A percentile compares a stretch with the other conserved stretches of the same genome.
These are phyloP conservation scores for Hirsutella rhossiliensis DNA, from an alignment of 2,329 filamentous ascomycete species.

Conservation along the genomic window DNA sequence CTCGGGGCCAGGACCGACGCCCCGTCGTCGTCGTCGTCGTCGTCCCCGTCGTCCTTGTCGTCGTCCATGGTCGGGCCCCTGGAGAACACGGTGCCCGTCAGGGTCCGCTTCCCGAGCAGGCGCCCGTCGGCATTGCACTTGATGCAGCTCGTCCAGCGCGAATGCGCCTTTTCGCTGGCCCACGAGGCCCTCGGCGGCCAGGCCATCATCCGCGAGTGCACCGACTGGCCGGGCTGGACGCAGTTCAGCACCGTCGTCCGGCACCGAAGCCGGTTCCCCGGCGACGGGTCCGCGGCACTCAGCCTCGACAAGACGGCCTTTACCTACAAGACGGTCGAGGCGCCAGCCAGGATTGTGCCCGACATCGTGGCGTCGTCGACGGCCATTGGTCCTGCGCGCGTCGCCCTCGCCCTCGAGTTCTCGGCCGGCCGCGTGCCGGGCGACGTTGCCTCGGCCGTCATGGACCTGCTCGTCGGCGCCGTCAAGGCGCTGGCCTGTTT, in stretches of 20 bases:
- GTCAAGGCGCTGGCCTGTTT: conserved; percentile 32
- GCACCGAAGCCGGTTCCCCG: conserved; percentile 22
- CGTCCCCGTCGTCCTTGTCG: conserved; percentile 26
- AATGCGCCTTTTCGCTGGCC: conserved; percentile 33
- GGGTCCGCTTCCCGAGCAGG: conserved; percentile 31
- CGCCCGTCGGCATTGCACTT: conserved; percentile 35
- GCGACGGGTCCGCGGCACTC: conserved; percentile 26
- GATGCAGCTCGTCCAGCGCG: conserved; percentile 34
- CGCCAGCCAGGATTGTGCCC: conserved; percentile 26
- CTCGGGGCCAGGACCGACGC: conserved; percentile 13
- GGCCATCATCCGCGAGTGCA: conserved; percentile 41
- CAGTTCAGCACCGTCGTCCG: conserved; percentile 43
- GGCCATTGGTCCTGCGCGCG: conserved; percentile 19
- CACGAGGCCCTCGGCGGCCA: conserved; percentile 39
- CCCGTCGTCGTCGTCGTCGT: conserved; percentile 30
- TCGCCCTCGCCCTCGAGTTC: conserved; percentile 32
- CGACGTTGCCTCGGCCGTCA: conserved; percentile 29
- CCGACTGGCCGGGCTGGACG: conserved; percentile 40
- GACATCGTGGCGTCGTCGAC: conserved; percentile 34
- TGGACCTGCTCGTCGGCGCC: conserved; percentile 32
- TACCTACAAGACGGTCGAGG: conserved; percentile 28
- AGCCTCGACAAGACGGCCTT: conserved; percentile 33
- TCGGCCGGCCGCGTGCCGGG: conserved; percentile 29
- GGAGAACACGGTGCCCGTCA: conserved; percentile 35
- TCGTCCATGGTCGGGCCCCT: conserved; percentile 29